These are phyloP conservation scores for Akanthomyces lecanii DNA, from an alignment of 2,329 filamentous ascomycete species.

Conservation along the genomic window DNA sequence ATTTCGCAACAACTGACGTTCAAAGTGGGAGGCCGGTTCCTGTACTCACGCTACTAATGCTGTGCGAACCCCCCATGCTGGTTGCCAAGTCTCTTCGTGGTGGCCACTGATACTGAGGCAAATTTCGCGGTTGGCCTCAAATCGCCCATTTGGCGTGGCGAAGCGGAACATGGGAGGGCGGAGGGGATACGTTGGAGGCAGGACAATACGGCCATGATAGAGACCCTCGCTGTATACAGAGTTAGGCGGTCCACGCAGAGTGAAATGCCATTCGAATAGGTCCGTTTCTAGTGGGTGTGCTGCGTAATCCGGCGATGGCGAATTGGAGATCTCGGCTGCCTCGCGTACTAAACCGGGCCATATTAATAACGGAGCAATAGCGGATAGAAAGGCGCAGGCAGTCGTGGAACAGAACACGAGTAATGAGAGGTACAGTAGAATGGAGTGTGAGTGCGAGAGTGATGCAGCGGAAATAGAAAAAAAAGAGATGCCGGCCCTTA, in stretches of 20 bases:
- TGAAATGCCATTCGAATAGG: slow-evolving; percentile 99
- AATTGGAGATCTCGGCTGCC: slow-evolving; percentile 76
- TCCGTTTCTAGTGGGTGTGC: slow-evolving; percentile 82
- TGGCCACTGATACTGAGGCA: slow-evolving; percentile 91
- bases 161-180: slow-evolving; percentile 95
- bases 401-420: neutral
- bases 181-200: slow-evolving; percentile 85
- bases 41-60: slow-evolving; percentile 60
- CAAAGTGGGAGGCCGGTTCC: neutral
- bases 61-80: slow-evolving; percentile 92
- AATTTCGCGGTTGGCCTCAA: slow-evolving; percentile 95
- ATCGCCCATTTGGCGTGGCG: slow-evolving; percentile 83
- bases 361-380: neutral
- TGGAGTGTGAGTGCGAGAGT: neutral
- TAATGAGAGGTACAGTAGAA: neutral
- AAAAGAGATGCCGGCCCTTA: neutral
- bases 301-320: slow-evolving; percentile 79
- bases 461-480: neutral
- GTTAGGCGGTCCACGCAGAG: slow-evolving; percentile 79
- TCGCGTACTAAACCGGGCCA: slow-evolving; percentile 65
- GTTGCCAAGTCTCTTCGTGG: slow-evolving; percentile 98
- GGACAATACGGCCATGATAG: slow-evolving; percentile 92
- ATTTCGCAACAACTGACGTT: neutral
- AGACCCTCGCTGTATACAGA: slow-evolving; percentile 77
- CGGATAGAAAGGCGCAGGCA: neutral